phyloP scores from a whole-genome alignment of 73 alveolate genomes.

The Blepharisma japonicum region DNA sequence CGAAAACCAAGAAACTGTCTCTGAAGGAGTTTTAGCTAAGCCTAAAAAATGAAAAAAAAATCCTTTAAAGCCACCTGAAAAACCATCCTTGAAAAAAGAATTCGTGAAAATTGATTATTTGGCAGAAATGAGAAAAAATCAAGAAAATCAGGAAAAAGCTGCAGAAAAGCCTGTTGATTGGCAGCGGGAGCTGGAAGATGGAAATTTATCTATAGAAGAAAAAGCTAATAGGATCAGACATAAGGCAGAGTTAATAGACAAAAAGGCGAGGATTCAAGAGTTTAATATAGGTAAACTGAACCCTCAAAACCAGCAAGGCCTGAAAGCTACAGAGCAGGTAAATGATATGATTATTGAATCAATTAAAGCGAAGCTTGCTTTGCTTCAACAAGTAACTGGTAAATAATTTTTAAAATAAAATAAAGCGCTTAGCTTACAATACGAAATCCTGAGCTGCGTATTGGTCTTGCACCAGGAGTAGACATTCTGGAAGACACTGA shows the following conservation, averaged over 20 bases:
- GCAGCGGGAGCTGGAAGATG: too few species aligned
- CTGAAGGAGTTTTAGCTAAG: neutral
- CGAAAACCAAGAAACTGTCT: neutral
- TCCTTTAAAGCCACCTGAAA: neutral
- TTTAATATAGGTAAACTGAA: neutral
- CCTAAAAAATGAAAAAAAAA: neutral
- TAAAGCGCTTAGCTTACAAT: neutral
- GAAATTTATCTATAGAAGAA: neutral
- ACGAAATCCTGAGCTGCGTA: slow-evolving; percentile 5
- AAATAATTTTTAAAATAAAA: too few species aligned
- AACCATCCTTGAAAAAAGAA: neutral
- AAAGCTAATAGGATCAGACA: neutral
- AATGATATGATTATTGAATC: slow-evolving; percentile 19
- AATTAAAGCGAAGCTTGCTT: slow-evolving; percentile 23
- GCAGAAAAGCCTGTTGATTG: too few species aligned
- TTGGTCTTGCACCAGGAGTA: slow-evolving; percentile 1
- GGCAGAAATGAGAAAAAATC: neutral
- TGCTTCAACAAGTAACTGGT: neutral
- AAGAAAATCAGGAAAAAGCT: neutral
- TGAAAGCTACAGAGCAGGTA: slow-evolving; percentile 13
- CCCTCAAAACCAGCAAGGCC: neutral
- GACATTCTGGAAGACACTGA: neutral
- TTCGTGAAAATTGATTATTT: slow-evolving; percentile 2
- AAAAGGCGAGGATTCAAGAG: neutral
- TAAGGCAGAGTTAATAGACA: neutral